Base-by-base conservation (phyloP, 2,329 filamentous ascomycete genomes). In the Calonectria hawksworthii region DNA sequence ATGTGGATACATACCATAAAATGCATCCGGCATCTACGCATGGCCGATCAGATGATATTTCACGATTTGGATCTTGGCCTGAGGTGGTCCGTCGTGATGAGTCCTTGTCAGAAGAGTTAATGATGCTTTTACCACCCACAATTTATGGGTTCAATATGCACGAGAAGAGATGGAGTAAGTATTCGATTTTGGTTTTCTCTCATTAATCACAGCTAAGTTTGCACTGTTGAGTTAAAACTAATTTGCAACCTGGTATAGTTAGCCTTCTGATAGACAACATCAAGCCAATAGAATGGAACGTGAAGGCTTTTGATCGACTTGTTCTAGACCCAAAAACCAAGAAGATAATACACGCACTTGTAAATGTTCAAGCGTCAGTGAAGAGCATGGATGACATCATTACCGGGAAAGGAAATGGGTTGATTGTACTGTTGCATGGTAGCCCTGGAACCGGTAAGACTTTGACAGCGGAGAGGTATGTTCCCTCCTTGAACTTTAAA, bases 361-460 rank as follows among this genome's bases (percentile, higher is more conserved):
- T 67, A 4, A 23, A 54, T n/a, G 26, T 67, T 14, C 64, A 52
- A 32, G 7, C 26, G 16, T 52, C 64, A 5, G 23, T n/a, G 2
- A n/a, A 41, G 28, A 54, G 52, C 32, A 36, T 51, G 28, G 54
- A 64, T 26, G 68, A 70, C 36, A 32, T 70, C 41, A 63, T 64
- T 30, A 11, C 54, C 18, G 54, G 68, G 10, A 63, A 70, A 16
- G 36, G 54, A 51, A 64, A 64, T 18, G 68, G 68, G 3, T 44
- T 70, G 18, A 70, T 38, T 38, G 30, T 70, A 18, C 38, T 70
- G 8, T 18, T 70, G 9, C 54, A 70, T 64, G 68, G 68, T 14
- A 52, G 28, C 26, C 54, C 68, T 6, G 68, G 68, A 47, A 70
- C 68, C 51, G 68, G 54, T 4, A 70, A 70, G 28, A 70, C 68